phyloP scores from a whole-genome alignment of 164 flowering plant genomes.

The Tetrastigma voinierianum region DNA sequence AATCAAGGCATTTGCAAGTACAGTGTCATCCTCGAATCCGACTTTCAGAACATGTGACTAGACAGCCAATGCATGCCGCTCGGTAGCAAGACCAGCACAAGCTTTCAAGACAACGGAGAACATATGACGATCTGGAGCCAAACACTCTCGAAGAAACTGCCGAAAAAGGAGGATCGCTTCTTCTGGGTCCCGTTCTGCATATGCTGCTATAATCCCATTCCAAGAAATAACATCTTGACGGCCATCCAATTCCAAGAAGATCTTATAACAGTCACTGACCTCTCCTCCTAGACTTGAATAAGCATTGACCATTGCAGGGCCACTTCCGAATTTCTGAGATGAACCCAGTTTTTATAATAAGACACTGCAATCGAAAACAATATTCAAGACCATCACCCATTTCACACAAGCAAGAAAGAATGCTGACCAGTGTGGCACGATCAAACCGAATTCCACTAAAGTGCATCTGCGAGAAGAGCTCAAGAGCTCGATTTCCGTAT shows the following conservation, averaged over 20 bases:
- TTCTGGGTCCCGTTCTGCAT: constrained; percentile 56
- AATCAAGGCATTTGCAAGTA: constrained; percentile 60
- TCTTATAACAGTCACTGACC: constrained; percentile 35
- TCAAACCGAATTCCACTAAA: constrained; percentile 50
- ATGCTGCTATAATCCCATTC: constrained; percentile 66
- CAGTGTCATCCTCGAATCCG: constrained; percentile 52
- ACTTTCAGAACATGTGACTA: constrained; percentile 44
- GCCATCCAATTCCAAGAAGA: constrained; percentile 46
- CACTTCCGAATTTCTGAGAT: constrained; percentile 41
- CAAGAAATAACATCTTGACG: constrained; percentile 59
- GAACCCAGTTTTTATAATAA: constrained; percentile 44
- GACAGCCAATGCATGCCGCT: constrained; percentile 48
- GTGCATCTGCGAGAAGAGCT: constrained; percentile 49
- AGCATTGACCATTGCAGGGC: constrained; percentile 55
- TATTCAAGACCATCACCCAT: constrained; percentile 14
- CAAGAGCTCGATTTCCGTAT: constrained; percentile 25
- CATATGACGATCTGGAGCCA: constrained; percentile 53
- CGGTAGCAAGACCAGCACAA: constrained; percentile 62
- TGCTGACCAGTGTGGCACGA: constrained; percentile 57
- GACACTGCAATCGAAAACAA: constrained; percentile 55
- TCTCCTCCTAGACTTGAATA: constrained; percentile 56
- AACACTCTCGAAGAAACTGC: constrained; percentile 37
- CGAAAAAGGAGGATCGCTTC: constrained; percentile 47
- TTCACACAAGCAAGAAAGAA: constrained; percentile 37
- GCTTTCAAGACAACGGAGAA: constrained; percentile 69